Percentiles rank a stretch among this genome's conserved stretches.
Conservation (phyloP, 495 filamentous ascomycete genomes). For the Wilcoxina mikolae region DNA sequence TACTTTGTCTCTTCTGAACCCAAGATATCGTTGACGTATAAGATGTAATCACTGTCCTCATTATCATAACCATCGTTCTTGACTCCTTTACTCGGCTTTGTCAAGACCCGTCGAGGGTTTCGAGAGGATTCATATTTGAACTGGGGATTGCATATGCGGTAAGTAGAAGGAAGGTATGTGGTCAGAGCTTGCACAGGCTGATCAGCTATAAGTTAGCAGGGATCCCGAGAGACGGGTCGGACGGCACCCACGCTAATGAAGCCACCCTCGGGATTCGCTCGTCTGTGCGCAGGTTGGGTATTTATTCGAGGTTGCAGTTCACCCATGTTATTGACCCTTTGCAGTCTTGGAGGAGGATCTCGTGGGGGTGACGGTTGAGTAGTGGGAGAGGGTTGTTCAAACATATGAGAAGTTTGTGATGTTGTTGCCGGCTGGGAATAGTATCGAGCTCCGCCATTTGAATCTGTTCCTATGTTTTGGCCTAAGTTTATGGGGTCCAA, state of each 20-base stretch:
- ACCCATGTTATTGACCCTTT: slow-evolving; percentile 51
- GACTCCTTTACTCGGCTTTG: slow-evolving; percentile 96
- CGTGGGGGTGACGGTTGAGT: slow-evolving; percentile 38
- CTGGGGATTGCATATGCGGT: slow-evolving; percentile 91
- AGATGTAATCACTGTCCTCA: slow-evolving; percentile 97
- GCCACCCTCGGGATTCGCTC: slow-evolving; percentile 92
- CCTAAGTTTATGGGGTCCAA: slow-evolving; percentile 35
- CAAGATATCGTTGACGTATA: slow-evolving; percentile 97
- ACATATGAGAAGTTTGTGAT: slow-evolving; percentile 54
- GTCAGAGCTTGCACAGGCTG: slow-evolving; percentile 95
- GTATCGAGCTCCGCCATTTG: slow-evolving; percentile 31
- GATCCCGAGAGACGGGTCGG: not conserved
- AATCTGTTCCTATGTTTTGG: slow-evolving; percentile 23
- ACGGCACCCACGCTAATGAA: slow-evolving; percentile 77
- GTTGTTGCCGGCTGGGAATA: slow-evolving; percentile 58
- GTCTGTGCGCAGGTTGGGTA: slow-evolving; percentile 71
- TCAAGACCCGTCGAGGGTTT: slow-evolving; percentile 88
- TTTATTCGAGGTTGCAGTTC: slow-evolving; percentile 76
- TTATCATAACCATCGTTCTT: slow-evolving; percentile 99
- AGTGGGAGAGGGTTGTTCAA: slow-evolving; percentile 61
- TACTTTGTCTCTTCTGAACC: slow-evolving; percentile 97
- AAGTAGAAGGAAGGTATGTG: slow-evolving; percentile 81
- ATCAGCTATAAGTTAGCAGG: slow-evolving; percentile 8
- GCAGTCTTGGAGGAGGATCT: slow-evolving; percentile 76
- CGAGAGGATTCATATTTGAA: slow-evolving; percentile 99